Conservation (phyloP, 1,284 basidiomycete species). For the Cerrena zonata region DNA sequence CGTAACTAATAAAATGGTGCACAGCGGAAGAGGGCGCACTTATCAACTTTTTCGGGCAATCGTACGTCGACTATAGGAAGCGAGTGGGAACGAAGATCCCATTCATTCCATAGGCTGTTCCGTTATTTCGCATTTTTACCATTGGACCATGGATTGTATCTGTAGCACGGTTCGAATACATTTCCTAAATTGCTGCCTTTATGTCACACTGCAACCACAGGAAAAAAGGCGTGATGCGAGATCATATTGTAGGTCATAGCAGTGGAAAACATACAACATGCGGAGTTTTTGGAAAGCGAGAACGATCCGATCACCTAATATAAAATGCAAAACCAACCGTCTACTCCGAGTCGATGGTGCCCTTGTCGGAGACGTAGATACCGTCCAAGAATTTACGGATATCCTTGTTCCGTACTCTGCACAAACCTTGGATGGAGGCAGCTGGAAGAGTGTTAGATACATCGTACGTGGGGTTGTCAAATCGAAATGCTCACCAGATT, state of each 20-base stretch:
- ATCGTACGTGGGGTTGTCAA: background rate
- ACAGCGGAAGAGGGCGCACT: slow-evolving; percentile 72
- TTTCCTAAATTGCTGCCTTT: background rate
- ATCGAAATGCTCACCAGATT: slow-evolving; percentile 58
- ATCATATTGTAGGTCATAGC: slow-evolving; percentile 17
- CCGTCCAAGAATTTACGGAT: slow-evolving; percentile 91
- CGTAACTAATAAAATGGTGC: background rate
- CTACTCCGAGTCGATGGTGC: slow-evolving; percentile 48
- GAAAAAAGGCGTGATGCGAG: slow-evolving; percentile 3
- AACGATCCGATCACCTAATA: slow-evolving; percentile 14
- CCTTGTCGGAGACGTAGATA: slow-evolving; percentile 89
- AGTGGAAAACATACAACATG: slow-evolving; percentile 20
- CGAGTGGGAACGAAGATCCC: slow-evolving; percentile 72
- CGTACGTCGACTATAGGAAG: slow-evolving; percentile 66
- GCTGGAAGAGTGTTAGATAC: slow-evolving; percentile 40
- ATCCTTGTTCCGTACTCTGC: slow-evolving; percentile 96
- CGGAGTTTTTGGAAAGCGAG: slow-evolving; percentile 17
- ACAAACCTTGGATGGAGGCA: slow-evolving; percentile 90
- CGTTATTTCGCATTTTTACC: no score
- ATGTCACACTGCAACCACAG: background rate
- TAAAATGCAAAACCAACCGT: slow-evolving; percentile 11
- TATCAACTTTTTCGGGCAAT: slow-evolving; percentile 75
- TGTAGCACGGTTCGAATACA: background rate
- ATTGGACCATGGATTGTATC: background rate
- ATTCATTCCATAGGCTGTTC: slow-evolving; percentile 48